These are phyloP conservation scores for Cutaneotrichosporon dermatis DNA, from an alignment of 1,284 basidiomycete genomes.

Conservation along the genomic window DNA sequence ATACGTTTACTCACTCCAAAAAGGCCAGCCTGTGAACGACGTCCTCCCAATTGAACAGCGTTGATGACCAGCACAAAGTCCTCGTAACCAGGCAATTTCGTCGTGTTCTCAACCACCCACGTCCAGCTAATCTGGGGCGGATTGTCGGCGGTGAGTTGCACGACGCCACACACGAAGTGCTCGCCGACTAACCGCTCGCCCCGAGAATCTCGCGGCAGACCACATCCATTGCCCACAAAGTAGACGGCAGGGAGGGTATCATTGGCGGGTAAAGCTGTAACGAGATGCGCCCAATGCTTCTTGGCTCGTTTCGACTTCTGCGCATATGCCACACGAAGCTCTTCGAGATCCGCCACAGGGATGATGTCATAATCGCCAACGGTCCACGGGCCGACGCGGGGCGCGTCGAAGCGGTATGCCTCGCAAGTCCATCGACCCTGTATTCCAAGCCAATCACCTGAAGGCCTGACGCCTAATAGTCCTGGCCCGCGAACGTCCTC, in stretches of 20 bases:
- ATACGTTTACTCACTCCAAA: not conserved
- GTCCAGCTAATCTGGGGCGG: not conserved
- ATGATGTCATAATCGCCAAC: not conserved
- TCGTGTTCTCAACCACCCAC: not conserved
- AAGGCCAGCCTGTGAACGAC: not conserved
- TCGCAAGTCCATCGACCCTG: not conserved
- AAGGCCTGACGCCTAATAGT: not conserved
- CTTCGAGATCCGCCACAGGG: not conserved
- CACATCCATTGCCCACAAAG: not conserved
- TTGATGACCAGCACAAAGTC: not conserved
- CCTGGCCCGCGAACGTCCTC: not conserved
- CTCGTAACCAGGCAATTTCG: not conserved
- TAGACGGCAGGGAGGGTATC: not conserved
- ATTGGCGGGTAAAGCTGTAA: not conserved
- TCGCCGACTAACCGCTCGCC: not conserved
- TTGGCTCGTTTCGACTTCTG: not conserved
- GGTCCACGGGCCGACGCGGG: not conserved
- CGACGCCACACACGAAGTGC: not conserved
- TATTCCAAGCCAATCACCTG: not conserved
- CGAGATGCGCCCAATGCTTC: too few species aligned
- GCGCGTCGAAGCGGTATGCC: not conserved
- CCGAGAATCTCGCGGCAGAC: not conserved
- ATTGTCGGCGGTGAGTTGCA: not conserved
- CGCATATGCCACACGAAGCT: not conserved
- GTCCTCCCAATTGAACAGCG: not conserved